Evolutionary conservation across 164 flowering plant genomes (phyloP).

Genomic region (Chimonanthus salicifolius): DNA sequence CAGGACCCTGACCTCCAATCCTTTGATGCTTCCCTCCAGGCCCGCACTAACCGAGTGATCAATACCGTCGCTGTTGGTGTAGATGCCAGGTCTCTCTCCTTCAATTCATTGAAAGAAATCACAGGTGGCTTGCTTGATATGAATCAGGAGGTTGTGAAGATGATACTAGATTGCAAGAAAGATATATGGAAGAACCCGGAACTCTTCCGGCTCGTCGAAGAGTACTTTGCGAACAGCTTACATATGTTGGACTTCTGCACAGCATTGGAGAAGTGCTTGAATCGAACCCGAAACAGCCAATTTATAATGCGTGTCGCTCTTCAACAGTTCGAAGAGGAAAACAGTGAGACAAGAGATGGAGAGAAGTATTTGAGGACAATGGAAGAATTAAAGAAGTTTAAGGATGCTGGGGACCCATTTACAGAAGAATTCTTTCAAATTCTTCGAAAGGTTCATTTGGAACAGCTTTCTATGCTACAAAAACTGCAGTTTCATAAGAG

Average conservation of each 20-base stretch:
- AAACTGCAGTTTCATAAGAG: constrained; percentile 45
- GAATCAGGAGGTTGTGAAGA: constrained; percentile 67
- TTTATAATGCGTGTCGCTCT: constrained; percentile 56
- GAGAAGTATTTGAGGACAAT: constrained; percentile 33
- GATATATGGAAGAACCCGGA: constrained; percentile 73
- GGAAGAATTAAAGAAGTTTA: constrained; percentile 52
- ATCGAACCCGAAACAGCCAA: constrained; percentile 56
- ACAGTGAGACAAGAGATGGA: constrained; percentile 13
- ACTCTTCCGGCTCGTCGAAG: constrained; percentile 57
- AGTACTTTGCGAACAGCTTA: constrained; percentile 68
- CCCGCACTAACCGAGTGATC: constrained; percentile 52
- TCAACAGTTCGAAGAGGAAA: constrained; percentile 45
- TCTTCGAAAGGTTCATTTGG: constrained; percentile 44
- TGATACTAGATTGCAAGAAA: constrained; percentile 48
- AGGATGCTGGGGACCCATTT: constrained; percentile 62
- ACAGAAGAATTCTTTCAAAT: constrained; percentile 50
- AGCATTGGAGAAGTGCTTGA: constrained; percentile 55
- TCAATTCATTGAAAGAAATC: constrained; percentile 61
- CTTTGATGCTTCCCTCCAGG: constrained; percentile 47
- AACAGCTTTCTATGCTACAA: constrained; percentile 54
- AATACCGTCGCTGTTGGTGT: constrained; percentile 43
- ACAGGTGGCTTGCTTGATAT: constrained; percentile 55
- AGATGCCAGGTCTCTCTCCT: constrained; percentile 48
- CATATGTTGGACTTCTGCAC: constrained; percentile 69
- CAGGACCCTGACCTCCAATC: constrained; percentile 46